phyloP scores from a whole-genome alignment of 2,329 filamentous ascomycete genomes.

The Aureobasidium mangrovei region DNA sequence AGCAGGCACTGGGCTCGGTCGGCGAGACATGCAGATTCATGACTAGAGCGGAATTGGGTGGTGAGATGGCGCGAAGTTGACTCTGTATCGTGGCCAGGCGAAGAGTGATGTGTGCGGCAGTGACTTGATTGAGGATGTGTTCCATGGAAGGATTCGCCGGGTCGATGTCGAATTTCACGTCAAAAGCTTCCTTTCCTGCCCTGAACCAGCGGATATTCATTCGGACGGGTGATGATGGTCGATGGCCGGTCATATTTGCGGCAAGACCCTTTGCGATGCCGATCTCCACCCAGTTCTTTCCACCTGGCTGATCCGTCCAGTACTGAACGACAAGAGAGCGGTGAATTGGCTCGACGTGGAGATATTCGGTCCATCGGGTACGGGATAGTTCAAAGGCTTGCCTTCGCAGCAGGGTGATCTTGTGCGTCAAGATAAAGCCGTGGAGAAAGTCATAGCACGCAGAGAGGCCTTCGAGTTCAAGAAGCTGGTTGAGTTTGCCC shows the following conservation, averaged over 20 bases:
- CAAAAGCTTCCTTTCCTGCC: constrained; percentile 64
- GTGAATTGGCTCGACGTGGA: constrained; percentile 71
- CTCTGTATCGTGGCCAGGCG: constrained; percentile 60
- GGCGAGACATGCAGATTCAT: constrained; percentile 51
- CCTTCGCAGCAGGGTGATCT: constrained; percentile 70
- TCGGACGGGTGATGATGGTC: constrained; percentile 25
- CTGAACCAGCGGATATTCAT: constrained; percentile 73
- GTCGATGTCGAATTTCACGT: constrained; percentile 60
- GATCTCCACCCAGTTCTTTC: constrained; percentile 86
- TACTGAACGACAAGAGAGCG: constrained; percentile 83
- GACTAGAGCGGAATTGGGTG: constrained; percentile 49
- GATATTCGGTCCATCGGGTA: constrained; percentile 65
- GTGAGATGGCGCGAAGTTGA: constrained; percentile 49
- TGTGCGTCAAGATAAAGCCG: constrained; percentile 80
- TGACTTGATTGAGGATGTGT: constrained; percentile 60
- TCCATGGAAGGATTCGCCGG: constrained; percentile 63
- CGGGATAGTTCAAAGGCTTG: constrained; percentile 65
- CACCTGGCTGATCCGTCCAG: constrained; percentile 62
- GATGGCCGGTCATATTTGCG: constrained; percentile 9
- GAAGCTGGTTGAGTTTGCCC: constrained; percentile 58
- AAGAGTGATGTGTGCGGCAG: constrained; percentile 64
- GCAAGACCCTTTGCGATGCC: constrained; percentile 60
- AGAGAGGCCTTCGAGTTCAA: constrained; percentile 60
- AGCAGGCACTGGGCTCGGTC: constrained; percentile 57
- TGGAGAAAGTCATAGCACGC: constrained; percentile 85